Conservation (phyloP, 1,139 yeast species). For the Scheffersomyces segobiensis region DNA sequence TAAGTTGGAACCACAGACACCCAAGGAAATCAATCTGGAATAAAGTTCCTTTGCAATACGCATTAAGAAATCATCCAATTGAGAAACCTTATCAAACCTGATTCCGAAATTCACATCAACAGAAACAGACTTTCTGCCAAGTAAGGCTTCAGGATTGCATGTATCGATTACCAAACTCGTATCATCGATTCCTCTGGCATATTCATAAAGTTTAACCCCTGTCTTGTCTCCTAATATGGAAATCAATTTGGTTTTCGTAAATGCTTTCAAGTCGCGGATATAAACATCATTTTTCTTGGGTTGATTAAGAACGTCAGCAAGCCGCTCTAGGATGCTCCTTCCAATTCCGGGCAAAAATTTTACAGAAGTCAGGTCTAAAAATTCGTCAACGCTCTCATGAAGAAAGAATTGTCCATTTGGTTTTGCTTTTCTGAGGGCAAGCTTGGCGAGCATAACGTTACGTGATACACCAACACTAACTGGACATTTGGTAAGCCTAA, state of each 20-base stretch:
- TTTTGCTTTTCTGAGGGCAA: conserved; percentile 75
- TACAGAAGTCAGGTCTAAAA: conserved; percentile 48
- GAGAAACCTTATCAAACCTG: conserved; percentile 58
- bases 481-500: conserved; percentile 53
- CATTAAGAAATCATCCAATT: conserved; percentile 64
- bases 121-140: conserved; percentile 72
- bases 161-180: conserved; percentile 52
- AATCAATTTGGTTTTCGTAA: conserved; percentile 40
- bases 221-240: conserved; percentile 64
- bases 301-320: conserved; percentile 23
- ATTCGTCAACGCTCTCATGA: conserved; percentile 27
- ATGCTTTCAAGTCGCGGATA: conserved; percentile 33
- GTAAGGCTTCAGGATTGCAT: conserved; percentile 42
- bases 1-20: conserved; percentile 55
- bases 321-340: conserved; percentile 43
- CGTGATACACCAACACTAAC: conserved; percentile 78
- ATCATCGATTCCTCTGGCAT: conserved; percentile 67
- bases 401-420: conserved; percentile 65
- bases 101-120: conserved; percentile 94
- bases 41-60: conserved; percentile 62
- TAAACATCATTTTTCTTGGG: conserved; percentile 14
- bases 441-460: conserved; percentile 74
- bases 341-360: conserved; percentile 89
- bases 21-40: conserved; percentile 47
- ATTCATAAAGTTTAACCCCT: conserved; percentile 62